Evolutionary conservation across 148 eudicot species (phyloP), one percentile per base, ranked within the genome.

Genomic region (Beta vulgaris): DNA sequence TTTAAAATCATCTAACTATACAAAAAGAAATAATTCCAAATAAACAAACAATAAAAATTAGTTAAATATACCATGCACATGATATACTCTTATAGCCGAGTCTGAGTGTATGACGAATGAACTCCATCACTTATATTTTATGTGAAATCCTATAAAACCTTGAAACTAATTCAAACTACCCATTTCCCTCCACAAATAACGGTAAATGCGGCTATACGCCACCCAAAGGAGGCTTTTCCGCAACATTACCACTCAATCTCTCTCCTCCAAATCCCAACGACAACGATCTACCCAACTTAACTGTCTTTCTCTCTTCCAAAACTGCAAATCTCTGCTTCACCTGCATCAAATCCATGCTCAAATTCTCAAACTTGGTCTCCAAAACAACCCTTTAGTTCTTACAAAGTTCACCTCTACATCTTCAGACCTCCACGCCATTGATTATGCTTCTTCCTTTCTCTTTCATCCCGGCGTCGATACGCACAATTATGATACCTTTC

Each of bases 351-450:
- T 84, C 44, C 90, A 82, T 21, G 78, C 88, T 15, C 73, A 66
- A n/a, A 80, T 90, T 59, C 84, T 90, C 73, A 90, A 88, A 76
- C n/a, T 74, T 21, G 95, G 92, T 32, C 89, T 88, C 59, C 88
- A 73, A 9, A 68, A 49, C 83, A 87, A 88, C 88, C 80, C 88
- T 23, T 65, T 87, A 25, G 86, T 90, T 77, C 87, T 88, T 78
- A 87, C 95, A 43, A 88, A 84, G 44, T 90, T 90, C 81, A 49
- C 88, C 39, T 85, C 90, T 78, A 71, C 79, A 4, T 79, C 91
- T 18, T 84, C 91, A 2, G 39, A 66, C 7, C 79, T 87, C 73
- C 42, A 77, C 65, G 79, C 87, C 72, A 72, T 89, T 55, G 18
- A 66, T 62, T 82, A 88, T 67, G 85, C 91, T 40, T 74, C 84